A percentile compares a stretch with the other conserved stretches of the same genome.
Evolutionary conservation across 257 asterid species (phyloP).

Genomic region (Primulina huaijiensis): DNA sequence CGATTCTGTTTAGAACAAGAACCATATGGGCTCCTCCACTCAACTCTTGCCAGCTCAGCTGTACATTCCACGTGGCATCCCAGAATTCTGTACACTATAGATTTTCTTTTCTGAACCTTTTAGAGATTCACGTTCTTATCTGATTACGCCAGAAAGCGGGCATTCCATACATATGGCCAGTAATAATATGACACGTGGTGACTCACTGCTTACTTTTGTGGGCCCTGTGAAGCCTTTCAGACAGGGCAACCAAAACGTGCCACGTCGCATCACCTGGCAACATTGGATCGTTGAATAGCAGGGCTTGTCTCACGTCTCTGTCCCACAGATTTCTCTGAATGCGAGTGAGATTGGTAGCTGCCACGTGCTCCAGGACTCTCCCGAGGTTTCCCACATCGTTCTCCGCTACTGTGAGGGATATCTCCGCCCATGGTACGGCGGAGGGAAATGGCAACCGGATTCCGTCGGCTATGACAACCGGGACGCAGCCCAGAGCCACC

Average conservation of each 20-base stretch:
- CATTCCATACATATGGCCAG: conserved; percentile 1
- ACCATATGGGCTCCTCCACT: conserved; percentile 9
- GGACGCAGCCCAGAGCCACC: conserved; percentile 79
- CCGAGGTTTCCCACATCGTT: conserved; percentile 59
- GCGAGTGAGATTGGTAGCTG: conserved; percentile 52
- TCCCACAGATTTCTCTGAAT: conserved; percentile 64
- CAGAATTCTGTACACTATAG: conserved; percentile 2
- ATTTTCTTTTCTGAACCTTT: no score
- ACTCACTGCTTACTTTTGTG: conserved; percentile 37
- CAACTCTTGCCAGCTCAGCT: conserved; percentile 25
- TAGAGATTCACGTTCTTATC: no score
- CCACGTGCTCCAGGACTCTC: conserved; percentile 59
- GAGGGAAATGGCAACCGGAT: conserved; percentile 67
- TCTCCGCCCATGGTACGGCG: conserved; percentile 73
- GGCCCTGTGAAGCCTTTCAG: conserved; percentile 45
- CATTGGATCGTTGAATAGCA: conserved; percentile 50
- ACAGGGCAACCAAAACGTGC: conserved; percentile 50
- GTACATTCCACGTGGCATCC: neutral
- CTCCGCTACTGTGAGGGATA: conserved; percentile 76
- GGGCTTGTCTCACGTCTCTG: conserved; percentile 45
- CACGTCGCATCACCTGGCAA: conserved; percentile 85
- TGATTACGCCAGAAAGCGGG: no score
- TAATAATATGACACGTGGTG: conserved; percentile 15
- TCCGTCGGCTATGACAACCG: conserved; percentile 80
- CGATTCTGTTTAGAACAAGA: neutral